Conservation (phyloP, 1,284 basidiomycete species). For the Neolentinus lepideus region DNA sequence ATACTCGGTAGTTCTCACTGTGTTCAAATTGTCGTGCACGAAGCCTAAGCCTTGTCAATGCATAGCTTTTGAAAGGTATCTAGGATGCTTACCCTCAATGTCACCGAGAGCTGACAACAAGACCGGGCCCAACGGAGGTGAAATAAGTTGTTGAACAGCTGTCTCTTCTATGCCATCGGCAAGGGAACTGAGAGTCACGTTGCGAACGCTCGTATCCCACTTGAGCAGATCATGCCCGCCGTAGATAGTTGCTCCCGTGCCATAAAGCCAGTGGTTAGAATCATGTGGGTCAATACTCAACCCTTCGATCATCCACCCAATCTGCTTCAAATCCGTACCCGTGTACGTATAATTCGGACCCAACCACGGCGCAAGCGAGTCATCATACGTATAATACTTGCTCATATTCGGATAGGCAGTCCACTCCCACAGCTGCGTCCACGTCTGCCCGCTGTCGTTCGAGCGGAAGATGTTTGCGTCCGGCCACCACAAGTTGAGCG, state of each 20-base stretch:
- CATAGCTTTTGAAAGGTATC: neutral
- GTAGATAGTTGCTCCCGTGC: constrained; percentile 53
- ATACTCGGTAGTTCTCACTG: constrained; percentile 33
- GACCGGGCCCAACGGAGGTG: constrained; percentile 37
- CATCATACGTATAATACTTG: constrained; percentile 48
- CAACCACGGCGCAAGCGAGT: constrained; percentile 50
- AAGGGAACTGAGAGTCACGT: constrained; percentile 50
- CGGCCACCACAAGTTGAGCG: constrained; percentile 50
- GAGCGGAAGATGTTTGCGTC: constrained; percentile 65
- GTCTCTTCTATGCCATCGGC: constrained; percentile 63
- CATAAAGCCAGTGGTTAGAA: constrained; percentile 62
- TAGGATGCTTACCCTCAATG: constrained; percentile 33
- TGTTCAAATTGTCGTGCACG: constrained; percentile 10
- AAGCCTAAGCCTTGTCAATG: neutral
- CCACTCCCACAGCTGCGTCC: constrained; percentile 55
- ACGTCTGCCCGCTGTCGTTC: constrained; percentile 43
- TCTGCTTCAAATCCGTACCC: constrained; percentile 31
- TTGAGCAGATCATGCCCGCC: constrained; percentile 47
- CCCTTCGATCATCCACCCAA: constrained; percentile 37
- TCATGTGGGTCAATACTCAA: constrained; percentile 56
- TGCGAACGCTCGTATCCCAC: constrained; percentile 48
- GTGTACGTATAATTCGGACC: constrained; percentile 38
- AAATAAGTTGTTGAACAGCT: constrained; percentile 45
- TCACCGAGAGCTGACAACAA: constrained; percentile 56
- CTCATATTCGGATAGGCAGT: constrained; percentile 37